A percentile compares a stretch with the other conserved stretches of the same genome.
Evolutionary conservation across 1,284 basidiomycete species (phyloP).

Genomic region (Tremellales sp.): DNA sequence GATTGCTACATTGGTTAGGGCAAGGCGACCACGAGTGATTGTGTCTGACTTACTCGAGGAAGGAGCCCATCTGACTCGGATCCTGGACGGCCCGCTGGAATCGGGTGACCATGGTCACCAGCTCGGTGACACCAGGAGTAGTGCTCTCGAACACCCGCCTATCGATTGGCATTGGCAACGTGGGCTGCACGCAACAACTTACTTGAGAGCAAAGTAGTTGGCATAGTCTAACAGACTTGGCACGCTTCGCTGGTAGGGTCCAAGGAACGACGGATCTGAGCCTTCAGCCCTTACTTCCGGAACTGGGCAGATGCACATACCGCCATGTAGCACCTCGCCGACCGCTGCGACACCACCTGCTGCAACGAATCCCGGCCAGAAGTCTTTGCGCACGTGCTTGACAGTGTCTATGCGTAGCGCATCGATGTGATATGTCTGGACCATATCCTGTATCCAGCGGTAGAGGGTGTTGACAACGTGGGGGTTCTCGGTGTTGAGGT

Average conservation of each 20-base stretch:
- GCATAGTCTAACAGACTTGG: slow-evolving; percentile 58
- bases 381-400: slow-evolving; percentile 53
- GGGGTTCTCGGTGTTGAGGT: slow-evolving; percentile 52
- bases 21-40: not conserved
- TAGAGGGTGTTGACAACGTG: slow-evolving; percentile 45
- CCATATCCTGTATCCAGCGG: slow-evolving; percentile 49
- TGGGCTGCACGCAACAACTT: slow-evolving; percentile 22
- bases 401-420: slow-evolving; percentile 52
- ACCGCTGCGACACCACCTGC: slow-evolving; percentile 50
- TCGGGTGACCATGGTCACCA: slow-evolving; percentile 37
- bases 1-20: slow-evolving; percentile 35
- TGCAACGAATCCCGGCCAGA: slow-evolving; percentile 51
- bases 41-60: slow-evolving; percentile 44
- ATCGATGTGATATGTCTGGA: slow-evolving; percentile 48
- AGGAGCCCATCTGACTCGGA: slow-evolving; percentile 48
- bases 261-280: slow-evolving; percentile 41
- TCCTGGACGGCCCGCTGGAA: slow-evolving; percentile 39
- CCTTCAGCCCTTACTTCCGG: slow-evolving; percentile 6
- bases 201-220: slow-evolving; percentile 52
- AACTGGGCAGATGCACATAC: slow-evolving; percentile 18
- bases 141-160: slow-evolving; percentile 42
- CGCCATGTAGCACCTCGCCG: slow-evolving; percentile 51
- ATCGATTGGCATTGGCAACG: not conserved
- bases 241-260: slow-evolving; percentile 48
- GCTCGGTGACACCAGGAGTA: slow-evolving; percentile 28